Conservation (phyloP, 1,284 basidiomycete species). For the Trametes pubescens region DNA sequence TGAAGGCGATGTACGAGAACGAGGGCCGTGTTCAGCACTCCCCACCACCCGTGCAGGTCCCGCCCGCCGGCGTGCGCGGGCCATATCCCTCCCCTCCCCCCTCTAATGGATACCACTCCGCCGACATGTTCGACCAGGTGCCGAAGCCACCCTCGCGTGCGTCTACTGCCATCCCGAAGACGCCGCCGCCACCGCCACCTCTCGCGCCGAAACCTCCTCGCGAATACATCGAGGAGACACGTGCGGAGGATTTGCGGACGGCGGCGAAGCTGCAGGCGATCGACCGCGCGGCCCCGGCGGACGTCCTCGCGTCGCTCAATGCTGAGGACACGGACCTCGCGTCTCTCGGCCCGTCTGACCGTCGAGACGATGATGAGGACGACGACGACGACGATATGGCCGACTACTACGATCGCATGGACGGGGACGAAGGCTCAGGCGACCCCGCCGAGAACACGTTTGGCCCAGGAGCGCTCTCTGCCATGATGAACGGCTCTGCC, state of each 20-base stretch:
- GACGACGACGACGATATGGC: slow-evolving; percentile 7
- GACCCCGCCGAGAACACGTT: slow-evolving; percentile 24
- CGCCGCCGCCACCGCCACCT: slow-evolving; percentile 61
- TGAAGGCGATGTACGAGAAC: slow-evolving; percentile 68
- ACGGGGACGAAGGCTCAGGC: slow-evolving; percentile 7
- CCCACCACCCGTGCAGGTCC: slow-evolving; percentile 17
- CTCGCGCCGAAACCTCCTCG: slow-evolving; percentile 75
- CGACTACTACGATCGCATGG: slow-evolving; percentile 2
- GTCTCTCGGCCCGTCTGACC: slow-evolving; percentile 14
- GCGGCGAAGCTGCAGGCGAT: slow-evolving; percentile 43
- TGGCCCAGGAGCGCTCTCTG: slow-evolving; percentile 24
- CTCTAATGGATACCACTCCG: slow-evolving; percentile 29
- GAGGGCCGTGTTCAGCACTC: slow-evolving; percentile 48
- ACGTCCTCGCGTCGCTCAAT: slow-evolving; percentile 21
- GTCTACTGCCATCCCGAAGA: slow-evolving; percentile 26
- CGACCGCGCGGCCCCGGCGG: slow-evolving; percentile 32
- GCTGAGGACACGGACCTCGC: slow-evolving; percentile 27
- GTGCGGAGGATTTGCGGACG: slow-evolving; percentile 67
- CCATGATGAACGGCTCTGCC: slow-evolving; percentile 5
- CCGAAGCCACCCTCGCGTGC: slow-evolving; percentile 17
- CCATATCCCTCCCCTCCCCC: slow-evolving; percentile 32
- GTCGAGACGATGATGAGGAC: slow-evolving; percentile 9
- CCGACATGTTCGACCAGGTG: slow-evolving; percentile 1
- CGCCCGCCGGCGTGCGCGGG: slow-evolving; percentile 9
- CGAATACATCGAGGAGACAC: slow-evolving; percentile 81